Evolutionary conservation across 2,329 filamentous ascomycete genomes (phyloP).

Genomic region (Drechslerella coelobrocha): DNA sequence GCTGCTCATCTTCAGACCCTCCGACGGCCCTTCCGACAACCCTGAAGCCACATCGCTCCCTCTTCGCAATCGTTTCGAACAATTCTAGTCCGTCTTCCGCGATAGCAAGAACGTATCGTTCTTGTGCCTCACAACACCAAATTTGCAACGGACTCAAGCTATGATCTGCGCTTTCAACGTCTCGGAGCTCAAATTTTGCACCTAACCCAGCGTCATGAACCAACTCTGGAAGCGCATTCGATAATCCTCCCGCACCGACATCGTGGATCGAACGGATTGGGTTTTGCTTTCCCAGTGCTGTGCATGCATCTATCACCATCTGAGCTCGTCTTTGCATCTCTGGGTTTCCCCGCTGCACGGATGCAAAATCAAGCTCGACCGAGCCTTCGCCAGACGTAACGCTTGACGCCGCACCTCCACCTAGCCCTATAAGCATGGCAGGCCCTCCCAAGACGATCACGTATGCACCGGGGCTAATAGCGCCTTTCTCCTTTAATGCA

Average conservation of each 20-base stretch:
- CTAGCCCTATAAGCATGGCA: conserved; percentile 96
- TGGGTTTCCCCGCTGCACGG: conserved; percentile 94
- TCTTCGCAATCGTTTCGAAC: conserved; percentile 72
- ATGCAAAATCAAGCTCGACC: conserved; percentile 93
- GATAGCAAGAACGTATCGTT: conserved; percentile 91
- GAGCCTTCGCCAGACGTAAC: conserved; percentile 85
- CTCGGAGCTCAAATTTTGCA: conserved; percentile 90
- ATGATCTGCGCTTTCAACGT: conserved; percentile 86
- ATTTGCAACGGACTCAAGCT: conserved; percentile 96
- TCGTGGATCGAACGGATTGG: conserved; percentile 98
- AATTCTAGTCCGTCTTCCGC: conserved; percentile 78
- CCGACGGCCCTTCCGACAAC: conserved; percentile 80
- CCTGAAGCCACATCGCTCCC: conserved; percentile 91
- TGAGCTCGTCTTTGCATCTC: conserved; percentile 95
- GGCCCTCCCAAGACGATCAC: conserved; percentile 93
- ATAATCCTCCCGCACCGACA: conserved; percentile 89
- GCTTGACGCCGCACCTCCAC: conserved; percentile 92
- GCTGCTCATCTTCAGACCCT: conserved; percentile 70
- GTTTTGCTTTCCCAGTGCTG: conserved; percentile 79
- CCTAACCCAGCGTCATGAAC: conserved; percentile 91
- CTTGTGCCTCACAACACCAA: conserved; percentile 97
- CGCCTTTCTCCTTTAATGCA: conserved; percentile 79
- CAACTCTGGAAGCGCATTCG: conserved; percentile 83
- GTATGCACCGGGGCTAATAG: conserved; percentile 86
- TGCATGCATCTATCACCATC: conserved; percentile 96